Conservation (phyloP, 2,329 filamentous ascomycete genomes). For the Triangularia setosa region DNA sequence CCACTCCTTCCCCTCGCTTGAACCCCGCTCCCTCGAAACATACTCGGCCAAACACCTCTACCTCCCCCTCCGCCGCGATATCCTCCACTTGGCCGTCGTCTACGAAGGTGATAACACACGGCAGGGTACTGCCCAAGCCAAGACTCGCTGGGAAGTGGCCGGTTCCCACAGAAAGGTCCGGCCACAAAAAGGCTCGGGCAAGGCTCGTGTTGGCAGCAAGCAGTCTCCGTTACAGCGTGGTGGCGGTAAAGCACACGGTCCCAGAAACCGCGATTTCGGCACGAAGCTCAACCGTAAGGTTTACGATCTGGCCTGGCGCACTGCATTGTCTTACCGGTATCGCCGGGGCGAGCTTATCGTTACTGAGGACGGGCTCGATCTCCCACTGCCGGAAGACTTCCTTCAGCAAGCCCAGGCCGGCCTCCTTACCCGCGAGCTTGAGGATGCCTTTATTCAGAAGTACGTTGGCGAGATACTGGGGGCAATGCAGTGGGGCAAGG, state of each 20-base stretch:
- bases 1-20: slow-evolving; percentile 84
- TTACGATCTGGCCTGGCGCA: slow-evolving; percentile 94
- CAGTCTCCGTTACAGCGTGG: slow-evolving; percentile 80
- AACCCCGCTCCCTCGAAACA: slow-evolving; percentile 71
- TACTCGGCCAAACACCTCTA: slow-evolving; percentile 81
- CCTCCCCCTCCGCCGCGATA: slow-evolving; percentile 82
- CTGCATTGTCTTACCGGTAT: slow-evolving; percentile 88
- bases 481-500: slow-evolving; percentile 64
- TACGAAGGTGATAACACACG: slow-evolving; percentile 89
- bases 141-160: slow-evolving; percentile 77
- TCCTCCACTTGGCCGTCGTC: slow-evolving; percentile 86
- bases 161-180: slow-evolving; percentile 79
- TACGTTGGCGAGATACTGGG: slow-evolving; percentile 66
- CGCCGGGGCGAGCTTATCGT: slow-evolving; percentile 81
- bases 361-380: slow-evolving; percentile 72
- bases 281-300: slow-evolving; percentile 81
- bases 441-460: slow-evolving; percentile 49
- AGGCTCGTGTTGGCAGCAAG: slow-evolving; percentile 72
- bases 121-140: slow-evolving; percentile 78
- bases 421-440: slow-evolving; percentile 36
- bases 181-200: slow-evolving; percentile 82
- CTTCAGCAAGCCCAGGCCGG: slow-evolving; percentile 35
- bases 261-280: slow-evolving; percentile 84
- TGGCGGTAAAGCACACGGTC: slow-evolving; percentile 87
- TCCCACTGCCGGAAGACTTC: slow-evolving; percentile 53